phyloP scores from a whole-genome alignment of 2,329 filamentous ascomycete genomes.

The Pezicula neosporulosa region DNA sequence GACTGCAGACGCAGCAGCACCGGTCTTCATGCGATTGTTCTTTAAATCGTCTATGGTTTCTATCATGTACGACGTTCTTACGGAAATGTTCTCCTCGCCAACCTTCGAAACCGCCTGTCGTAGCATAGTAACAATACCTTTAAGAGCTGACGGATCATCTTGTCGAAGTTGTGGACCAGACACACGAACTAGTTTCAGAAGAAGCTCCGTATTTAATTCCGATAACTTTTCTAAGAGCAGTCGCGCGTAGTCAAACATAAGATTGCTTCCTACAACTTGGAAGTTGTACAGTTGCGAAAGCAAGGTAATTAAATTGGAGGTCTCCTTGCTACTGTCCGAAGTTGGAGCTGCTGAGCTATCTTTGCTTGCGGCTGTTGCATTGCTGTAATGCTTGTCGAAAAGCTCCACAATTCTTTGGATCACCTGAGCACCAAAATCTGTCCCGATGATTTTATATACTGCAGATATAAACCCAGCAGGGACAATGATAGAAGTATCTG shows the following conservation, averaged over 20 bases:
- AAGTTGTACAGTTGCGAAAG: constrained; percentile 90
- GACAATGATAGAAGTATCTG: constrained; percentile 87
- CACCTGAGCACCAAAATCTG: constrained; percentile 85
- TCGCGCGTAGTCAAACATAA: constrained; percentile 90
- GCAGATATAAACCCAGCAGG: constrained; percentile 87
- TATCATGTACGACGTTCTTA: constrained; percentile 95
- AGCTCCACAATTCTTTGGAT: constrained; percentile 74
- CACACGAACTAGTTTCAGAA: constrained; percentile 79
- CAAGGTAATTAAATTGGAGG: constrained; percentile 76
- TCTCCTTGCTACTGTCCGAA: constrained; percentile 49
- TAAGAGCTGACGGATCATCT: constrained; percentile 84
- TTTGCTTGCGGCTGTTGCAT: constrained; percentile 29
- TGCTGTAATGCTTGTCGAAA: constrained; percentile 65
- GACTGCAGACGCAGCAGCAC: constrained; percentile 65
- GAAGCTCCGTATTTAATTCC: constrained; percentile 83
- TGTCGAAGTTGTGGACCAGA: constrained; percentile 80
- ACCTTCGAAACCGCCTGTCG: constrained; percentile 66
- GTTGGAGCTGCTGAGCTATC: constrained; percentile 23
- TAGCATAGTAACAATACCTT: constrained; percentile 80
- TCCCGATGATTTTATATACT: constrained; percentile 81
- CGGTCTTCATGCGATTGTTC: constrained; percentile 85
- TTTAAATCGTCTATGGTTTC: constrained; percentile 93
- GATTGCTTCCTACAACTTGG: constrained; percentile 75
- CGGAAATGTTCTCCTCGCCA: constrained; percentile 70
- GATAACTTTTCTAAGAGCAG: constrained; percentile 71